These are phyloP conservation scores for Rasamsonia emersonii DNA, from an alignment of 2,329 filamentous ascomycete species.

Conservation along the genomic window DNA sequence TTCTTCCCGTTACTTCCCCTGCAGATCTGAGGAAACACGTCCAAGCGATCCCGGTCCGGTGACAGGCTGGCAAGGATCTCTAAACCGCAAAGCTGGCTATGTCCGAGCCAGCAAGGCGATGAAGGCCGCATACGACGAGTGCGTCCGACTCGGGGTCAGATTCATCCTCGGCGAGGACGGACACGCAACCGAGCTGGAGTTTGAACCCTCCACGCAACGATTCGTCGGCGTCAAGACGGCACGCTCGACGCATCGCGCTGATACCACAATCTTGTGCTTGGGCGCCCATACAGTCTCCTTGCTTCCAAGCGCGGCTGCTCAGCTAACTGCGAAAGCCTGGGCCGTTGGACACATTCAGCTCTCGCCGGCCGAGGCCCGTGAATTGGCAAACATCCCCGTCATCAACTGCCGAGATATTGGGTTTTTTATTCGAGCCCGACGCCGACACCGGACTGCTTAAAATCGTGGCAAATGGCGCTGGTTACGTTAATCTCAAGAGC, in stretches of 20 bases:
- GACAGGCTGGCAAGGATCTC: slow-evolving; percentile 50
- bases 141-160: slow-evolving; percentile 31
- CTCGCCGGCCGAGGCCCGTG: slow-evolving; percentile 45
- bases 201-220: slow-evolving; percentile 14
- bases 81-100: slow-evolving; percentile 50
- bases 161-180: slow-evolving; percentile 37
- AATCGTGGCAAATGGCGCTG: slow-evolving; percentile 51
- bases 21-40: too few species aligned
- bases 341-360: slow-evolving; percentile 53
- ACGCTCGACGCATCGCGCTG: too few species aligned
- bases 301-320: slow-evolving; percentile 41
- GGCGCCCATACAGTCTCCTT: too few species aligned
- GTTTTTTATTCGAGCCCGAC: slow-evolving; percentile 58
- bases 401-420: slow-evolving; percentile 54
- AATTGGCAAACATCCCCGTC: slow-evolving; percentile 51
- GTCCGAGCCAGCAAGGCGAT: slow-evolving; percentile 48
- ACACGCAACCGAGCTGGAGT: slow-evolving; percentile 35
- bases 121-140: slow-evolving; percentile 37
- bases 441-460: slow-evolving; percentile 50
- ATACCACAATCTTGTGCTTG: too few species aligned
- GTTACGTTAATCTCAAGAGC: slow-evolving; percentile 44
- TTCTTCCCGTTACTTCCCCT: too few species aligned
- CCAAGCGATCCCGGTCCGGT: slow-evolving; percentile 37
- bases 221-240: slow-evolving; percentile 30
- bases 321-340: slow-evolving; percentile 50